Evolutionary conservation across 2,329 filamentous ascomycete genomes (phyloP).

Genomic region (Bipolaris bicolor): DNA sequence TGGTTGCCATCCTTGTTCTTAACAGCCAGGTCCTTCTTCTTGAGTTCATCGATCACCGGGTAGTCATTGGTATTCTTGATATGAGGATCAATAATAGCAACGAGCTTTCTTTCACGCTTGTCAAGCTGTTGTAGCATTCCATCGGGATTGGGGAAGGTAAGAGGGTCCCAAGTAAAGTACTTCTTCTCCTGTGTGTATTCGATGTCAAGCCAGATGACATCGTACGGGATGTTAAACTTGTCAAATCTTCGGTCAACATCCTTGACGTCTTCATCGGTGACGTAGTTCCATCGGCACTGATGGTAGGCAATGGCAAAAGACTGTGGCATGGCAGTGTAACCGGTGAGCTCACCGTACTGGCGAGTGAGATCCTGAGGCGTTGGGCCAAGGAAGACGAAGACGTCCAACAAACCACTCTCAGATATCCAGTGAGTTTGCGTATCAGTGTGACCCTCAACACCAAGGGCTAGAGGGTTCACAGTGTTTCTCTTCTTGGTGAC

Average conservation of each 20-base stretch:
- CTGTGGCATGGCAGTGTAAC: constrained; percentile 87
- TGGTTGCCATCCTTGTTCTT: constrained; percentile 87
- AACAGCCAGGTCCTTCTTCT: constrained; percentile 80
- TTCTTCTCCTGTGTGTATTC: constrained; percentile 97
- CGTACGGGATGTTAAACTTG: constrained; percentile 92
- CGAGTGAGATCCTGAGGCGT: constrained; percentile 81
- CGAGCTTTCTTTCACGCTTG: constrained; percentile 83
- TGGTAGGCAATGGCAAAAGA: constrained; percentile 93
- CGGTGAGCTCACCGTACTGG: constrained; percentile 87
- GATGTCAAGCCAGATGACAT: constrained; percentile 98
- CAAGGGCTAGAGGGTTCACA: constrained; percentile 78
- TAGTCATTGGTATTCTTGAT: constrained; percentile 92
- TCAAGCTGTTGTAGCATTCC: constrained; percentile 89
- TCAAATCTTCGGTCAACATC: constrained; percentile 97
- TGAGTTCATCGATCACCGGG: constrained; percentile 77
- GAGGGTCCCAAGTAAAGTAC: constrained; percentile 95
- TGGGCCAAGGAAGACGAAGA: constrained; percentile 93
- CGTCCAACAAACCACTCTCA: constrained; percentile 84
- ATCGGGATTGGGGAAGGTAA: constrained; percentile 85
- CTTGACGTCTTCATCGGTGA: constrained; percentile 94
- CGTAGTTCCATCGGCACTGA: constrained; percentile 98
- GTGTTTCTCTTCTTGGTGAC: constrained; percentile 79
- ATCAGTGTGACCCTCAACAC: constrained; percentile 69
- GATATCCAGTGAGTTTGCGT: constrained; percentile 98
- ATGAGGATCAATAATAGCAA: constrained; percentile 94